phyloP scores from a whole-genome alignment of 169 alveolate genomes.

The Plasmodium inui region DNA sequence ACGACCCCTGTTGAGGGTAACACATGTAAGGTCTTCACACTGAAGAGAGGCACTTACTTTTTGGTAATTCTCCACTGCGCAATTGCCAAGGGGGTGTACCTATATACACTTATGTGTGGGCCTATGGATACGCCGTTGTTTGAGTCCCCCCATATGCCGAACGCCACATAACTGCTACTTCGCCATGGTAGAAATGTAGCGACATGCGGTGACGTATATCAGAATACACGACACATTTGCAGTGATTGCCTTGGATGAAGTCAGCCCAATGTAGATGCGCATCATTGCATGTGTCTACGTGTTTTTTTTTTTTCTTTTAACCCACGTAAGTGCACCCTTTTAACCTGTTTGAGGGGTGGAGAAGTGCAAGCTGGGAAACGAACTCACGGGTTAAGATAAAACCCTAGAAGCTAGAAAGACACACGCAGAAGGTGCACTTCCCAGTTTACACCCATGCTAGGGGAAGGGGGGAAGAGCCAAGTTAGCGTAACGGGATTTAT shows the following conservation, averaged over 20 bases:
- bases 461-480: neutral
- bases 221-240: neutral
- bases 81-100: neutral
- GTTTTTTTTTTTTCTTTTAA: neutral
- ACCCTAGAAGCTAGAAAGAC: neutral
- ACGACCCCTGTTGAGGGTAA: neutral
- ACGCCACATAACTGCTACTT: neutral
- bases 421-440: neutral
- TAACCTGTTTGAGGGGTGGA: neutral
- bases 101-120: neutral
- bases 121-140: neutral
- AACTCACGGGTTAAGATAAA: neutral
- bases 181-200: neutral
- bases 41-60: neutral
- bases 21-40: neutral
- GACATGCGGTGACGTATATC: neutral
- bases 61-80: neutral
- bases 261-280: neutral
- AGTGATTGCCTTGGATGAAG: neutral
- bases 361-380: neutral
- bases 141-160: neutral
- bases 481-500: neutral
- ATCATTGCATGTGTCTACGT: neutral
- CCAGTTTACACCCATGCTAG: neutral
- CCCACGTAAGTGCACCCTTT: neutral